Conservation (phyloP, 2,329 filamentous ascomycete genomes). For the Xylaria sp. region DNA sequence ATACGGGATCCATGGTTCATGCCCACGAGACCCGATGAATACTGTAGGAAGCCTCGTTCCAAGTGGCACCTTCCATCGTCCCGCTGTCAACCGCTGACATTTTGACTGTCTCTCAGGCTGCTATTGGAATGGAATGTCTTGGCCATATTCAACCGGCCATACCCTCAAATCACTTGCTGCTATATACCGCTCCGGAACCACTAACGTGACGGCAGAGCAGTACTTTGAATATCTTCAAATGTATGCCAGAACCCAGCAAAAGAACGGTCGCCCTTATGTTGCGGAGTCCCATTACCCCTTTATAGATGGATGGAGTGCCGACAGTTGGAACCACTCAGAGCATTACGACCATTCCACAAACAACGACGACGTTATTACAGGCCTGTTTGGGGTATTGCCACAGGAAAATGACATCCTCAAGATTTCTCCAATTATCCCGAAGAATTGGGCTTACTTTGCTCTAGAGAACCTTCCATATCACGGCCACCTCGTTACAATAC, state of each 20-base stretch:
- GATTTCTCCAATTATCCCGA: slow-evolving; percentile 44
- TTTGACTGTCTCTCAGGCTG: slow-evolving; percentile 36
- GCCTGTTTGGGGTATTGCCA: slow-evolving; percentile 45
- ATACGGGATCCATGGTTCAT: slow-evolving; percentile 44
- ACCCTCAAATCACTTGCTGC: slow-evolving; percentile 45
- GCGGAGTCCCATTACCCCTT: slow-evolving; percentile 48
- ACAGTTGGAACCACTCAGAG: slow-evolving; percentile 43
- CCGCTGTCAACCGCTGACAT: not conserved
- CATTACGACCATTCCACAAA: slow-evolving; percentile 50
- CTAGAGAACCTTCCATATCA: slow-evolving; percentile 48
- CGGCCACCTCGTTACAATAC: slow-evolving; percentile 43
- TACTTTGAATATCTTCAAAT: slow-evolving; percentile 42
- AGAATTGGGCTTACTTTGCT: slow-evolving; percentile 43
- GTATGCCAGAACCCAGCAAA: slow-evolving; percentile 46
- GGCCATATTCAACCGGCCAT: slow-evolving; percentile 47
- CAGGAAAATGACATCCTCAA: slow-evolving; percentile 41
- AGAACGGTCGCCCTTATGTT: slow-evolving; percentile 45
- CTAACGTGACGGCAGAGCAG: slow-evolving; percentile 40
- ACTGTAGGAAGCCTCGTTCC: slow-evolving; percentile 25
- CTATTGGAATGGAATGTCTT: slow-evolving; percentile 49
- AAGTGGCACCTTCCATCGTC: not conserved
- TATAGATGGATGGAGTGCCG: slow-evolving; percentile 40
- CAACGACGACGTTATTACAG: slow-evolving; percentile 48
- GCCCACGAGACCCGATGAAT: slow-evolving; percentile 35
- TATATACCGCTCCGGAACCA: slow-evolving; percentile 39